Evolutionary conservation across 2,329 filamentous ascomycete genomes (phyloP).

Genomic region (Stagonosporopsis vannaccii): DNA sequence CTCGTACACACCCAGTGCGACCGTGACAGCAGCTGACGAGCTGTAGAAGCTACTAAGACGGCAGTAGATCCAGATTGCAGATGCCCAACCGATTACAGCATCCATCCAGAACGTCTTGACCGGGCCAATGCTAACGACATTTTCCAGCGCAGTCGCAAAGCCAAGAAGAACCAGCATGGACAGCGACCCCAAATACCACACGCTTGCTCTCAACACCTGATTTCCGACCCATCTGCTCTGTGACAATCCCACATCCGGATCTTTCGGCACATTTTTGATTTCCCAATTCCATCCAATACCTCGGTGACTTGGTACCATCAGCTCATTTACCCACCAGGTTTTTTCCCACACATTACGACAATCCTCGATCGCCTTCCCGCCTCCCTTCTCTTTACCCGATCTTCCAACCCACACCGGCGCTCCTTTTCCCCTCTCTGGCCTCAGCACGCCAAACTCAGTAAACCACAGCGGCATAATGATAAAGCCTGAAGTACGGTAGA

Average conservation of each 20-base stretch:
- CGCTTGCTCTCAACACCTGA: background rate
- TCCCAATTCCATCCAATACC: constrained; percentile 4
- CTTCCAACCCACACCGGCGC: background rate
- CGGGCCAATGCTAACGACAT: background rate
- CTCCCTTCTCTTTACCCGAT: no score
- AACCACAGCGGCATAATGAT: constrained; percentile 2
- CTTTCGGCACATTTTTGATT: background rate
- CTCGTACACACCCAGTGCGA: background rate
- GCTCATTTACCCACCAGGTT: background rate
- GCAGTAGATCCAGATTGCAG: constrained; percentile 1
- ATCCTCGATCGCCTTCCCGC: background rate
- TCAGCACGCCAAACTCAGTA: background rate
- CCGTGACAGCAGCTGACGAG: background rate
- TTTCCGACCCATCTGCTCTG: background rate
- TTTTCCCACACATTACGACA: background rate
- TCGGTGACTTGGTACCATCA: background rate
- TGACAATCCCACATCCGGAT: background rate
- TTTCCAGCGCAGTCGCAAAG: background rate
- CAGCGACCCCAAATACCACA: background rate
- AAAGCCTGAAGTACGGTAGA: constrained; percentile 2
- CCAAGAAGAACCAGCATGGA: background rate
- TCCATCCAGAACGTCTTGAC: background rate
- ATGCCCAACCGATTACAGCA: background rate
- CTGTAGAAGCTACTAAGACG: background rate
- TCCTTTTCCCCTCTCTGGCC: background rate